Evolutionary conservation across 257 asterid species (phyloP).

Genomic region (Primulina tabacum): DNA sequence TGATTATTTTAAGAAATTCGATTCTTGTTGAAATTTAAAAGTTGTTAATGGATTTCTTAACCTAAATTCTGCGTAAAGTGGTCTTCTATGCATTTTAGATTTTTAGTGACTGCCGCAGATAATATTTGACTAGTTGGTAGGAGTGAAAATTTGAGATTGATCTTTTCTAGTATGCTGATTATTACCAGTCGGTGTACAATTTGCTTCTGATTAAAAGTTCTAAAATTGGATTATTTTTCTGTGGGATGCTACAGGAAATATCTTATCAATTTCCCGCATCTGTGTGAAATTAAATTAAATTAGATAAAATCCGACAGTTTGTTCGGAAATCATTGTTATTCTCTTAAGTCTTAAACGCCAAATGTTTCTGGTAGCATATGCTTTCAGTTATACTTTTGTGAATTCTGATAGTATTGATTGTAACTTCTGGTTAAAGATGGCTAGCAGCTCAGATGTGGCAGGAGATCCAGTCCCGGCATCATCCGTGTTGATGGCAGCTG

Average conservation of each 20-base stretch:
- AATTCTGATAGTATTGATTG: slow-evolving; percentile 13
- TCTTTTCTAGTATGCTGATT: neutral
- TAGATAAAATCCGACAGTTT: neutral
- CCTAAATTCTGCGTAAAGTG: neutral
- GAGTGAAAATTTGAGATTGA: neutral
- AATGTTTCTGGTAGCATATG: neutral
- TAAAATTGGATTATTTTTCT: neutral
- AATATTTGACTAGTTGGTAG: neutral
- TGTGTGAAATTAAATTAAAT: neutral
- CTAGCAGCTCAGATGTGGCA: slow-evolving; percentile 41
- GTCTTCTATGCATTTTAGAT: neutral
- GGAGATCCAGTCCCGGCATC: slow-evolving; percentile 72
- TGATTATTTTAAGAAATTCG: neutral
- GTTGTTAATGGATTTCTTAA: neutral
- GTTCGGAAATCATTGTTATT: neutral
- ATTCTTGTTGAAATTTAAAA: neutral
- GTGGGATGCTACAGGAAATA: neutral
- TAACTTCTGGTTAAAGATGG: slow-evolving; percentile 40
- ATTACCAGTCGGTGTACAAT: neutral
- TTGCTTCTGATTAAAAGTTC: neutral
- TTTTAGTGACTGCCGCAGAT: neutral
- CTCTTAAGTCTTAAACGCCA: neutral
- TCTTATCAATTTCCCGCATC: neutral
- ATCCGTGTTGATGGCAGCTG: slow-evolving; percentile 63
- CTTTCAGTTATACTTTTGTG: neutral